phyloP scores from a whole-genome alignment of 208 protist species.

The Polymyxa betae region DNA sequence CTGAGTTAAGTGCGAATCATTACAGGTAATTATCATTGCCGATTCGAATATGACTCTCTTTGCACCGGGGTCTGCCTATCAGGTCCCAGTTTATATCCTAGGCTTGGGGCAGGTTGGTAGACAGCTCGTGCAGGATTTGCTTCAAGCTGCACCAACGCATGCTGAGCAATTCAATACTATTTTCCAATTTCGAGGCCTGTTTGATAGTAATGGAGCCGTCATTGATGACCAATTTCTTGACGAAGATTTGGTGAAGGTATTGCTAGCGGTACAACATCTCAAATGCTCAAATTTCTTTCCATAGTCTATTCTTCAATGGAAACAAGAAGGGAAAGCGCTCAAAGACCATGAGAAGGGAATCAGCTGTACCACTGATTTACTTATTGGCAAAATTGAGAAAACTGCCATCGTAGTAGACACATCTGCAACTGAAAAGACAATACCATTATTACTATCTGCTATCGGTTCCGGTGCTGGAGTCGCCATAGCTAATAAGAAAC shows the following conservation, averaged over 20 bases:
- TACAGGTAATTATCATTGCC: too few species aligned
- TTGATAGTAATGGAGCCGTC: background rate
- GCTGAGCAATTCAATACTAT: background rate
- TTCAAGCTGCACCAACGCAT: background rate
- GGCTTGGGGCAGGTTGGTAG: background rate
- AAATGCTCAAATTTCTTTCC: too few species aligned
- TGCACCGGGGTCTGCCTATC: too few species aligned
- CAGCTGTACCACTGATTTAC: background rate
- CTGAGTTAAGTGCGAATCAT: too few species aligned
- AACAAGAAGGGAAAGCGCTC: background rate
- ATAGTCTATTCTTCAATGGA: too few species aligned
- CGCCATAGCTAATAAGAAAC: conserved; percentile 42
- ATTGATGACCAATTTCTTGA: background rate
- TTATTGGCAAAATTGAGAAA: background rate
- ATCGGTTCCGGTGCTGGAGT: background rate
- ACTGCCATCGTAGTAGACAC: background rate
- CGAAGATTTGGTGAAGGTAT: background rate
- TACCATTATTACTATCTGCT: background rate
- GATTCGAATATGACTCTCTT: too few species aligned
- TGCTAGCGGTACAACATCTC: too few species aligned
- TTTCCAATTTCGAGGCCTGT: background rate
- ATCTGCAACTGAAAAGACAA: background rate
- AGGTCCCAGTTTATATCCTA: background rate
- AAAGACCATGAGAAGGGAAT: background rate
- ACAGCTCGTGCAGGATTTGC: background rate